These are phyloP conservation scores for Exophiala alcalophila DNA, from an alignment of 2,329 filamentous ascomycete species.

Conservation along the genomic window DNA sequence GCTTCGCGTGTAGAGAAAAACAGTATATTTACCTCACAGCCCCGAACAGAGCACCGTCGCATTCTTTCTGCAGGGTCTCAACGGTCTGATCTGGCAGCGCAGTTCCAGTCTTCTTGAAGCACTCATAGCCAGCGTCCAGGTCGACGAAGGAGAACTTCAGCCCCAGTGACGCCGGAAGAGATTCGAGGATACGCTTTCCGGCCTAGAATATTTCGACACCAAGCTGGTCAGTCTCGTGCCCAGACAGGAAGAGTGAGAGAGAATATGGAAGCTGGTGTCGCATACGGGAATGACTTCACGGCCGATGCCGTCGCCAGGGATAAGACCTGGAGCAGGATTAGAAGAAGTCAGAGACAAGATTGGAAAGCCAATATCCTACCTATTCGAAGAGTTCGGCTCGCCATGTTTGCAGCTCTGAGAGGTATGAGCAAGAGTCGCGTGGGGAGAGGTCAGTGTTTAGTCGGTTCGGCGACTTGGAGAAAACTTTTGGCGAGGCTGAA, in stretches of 20 bases:
- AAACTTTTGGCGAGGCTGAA: conserved; percentile 16
- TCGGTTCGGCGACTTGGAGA: conserved; percentile 13
- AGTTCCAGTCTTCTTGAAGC: conserved; percentile 83
- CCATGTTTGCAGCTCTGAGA: conserved; percentile 11
- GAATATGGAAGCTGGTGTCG: conserved; percentile 8
- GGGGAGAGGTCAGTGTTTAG: too few relatives aligned
- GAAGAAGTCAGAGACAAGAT: not conserved
- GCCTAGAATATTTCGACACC: conserved; percentile 45
- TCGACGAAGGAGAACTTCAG: conserved; percentile 93
- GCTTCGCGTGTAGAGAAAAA: too few relatives aligned
- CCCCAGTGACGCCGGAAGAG: conserved; percentile 82
- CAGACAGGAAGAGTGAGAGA: conserved; percentile 5
- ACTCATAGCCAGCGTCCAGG: conserved; percentile 88
- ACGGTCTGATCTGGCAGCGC: conserved; percentile 90
- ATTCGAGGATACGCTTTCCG: conserved; percentile 85
- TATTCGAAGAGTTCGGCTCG: conserved; percentile 23
- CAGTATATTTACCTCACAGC: conserved; percentile 74
- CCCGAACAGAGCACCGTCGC: conserved; percentile 93
- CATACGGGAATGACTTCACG: conserved; percentile 88
- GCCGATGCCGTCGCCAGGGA: conserved; percentile 97
- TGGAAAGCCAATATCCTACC: conserved; percentile 7
- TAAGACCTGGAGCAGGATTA: conserved; percentile 67
- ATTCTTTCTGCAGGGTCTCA: conserved; percentile 81
- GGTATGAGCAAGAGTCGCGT: not conserved
- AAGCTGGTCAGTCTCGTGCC: conserved; percentile 3